phyloP scores from a whole-genome alignment of 2,329 filamentous ascomycete genomes.

The Lasiodiplodia theobromae region DNA sequence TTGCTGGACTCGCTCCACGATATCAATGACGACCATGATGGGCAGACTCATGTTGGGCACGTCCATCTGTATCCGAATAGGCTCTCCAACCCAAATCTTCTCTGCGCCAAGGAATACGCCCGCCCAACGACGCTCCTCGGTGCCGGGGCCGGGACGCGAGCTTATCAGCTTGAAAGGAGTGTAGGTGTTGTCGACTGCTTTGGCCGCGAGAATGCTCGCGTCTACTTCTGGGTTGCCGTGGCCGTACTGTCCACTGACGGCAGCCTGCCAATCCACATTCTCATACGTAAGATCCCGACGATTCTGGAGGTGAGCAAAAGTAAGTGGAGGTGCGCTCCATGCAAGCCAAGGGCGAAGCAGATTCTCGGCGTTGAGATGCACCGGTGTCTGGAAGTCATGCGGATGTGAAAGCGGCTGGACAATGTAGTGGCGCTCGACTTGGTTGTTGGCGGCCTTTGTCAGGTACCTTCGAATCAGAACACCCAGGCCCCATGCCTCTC shows the following conservation, averaged over 20 bases:
- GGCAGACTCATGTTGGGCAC: conserved; percentile 44
- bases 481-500: conserved; percentile 61
- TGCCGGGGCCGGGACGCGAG: conserved; percentile 44
- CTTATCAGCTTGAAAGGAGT: conserved; percentile 60
- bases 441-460: conserved; percentile 42
- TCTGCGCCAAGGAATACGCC: conserved; percentile 65
- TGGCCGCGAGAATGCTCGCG: conserved; percentile 64
- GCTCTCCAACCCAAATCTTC: conserved; percentile 67
- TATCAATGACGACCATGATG: conserved; percentile 56
- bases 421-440: conserved; percentile 45
- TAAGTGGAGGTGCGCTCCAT: conserved; percentile 63
- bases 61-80: conserved; percentile 58
- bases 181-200: conserved; percentile 62
- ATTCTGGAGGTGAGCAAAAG: conserved; percentile 53
- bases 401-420: conserved; percentile 60
- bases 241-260: conserved; percentile 51
- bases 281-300: conserved; percentile 53
- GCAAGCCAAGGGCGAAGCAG: conserved; percentile 64
- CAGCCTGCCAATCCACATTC: conserved; percentile 57
- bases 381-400: conserved; percentile 45
- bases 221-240: conserved; percentile 61
- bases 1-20: conserved; percentile 49
- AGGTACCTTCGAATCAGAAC: conserved; percentile 57
- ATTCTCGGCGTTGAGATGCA: conserved; percentile 53
- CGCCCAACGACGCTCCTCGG: conserved; percentile 57